Conservation (phyloP, 768 basidiomycete species). For the Wakefieldia striispora region DNA sequence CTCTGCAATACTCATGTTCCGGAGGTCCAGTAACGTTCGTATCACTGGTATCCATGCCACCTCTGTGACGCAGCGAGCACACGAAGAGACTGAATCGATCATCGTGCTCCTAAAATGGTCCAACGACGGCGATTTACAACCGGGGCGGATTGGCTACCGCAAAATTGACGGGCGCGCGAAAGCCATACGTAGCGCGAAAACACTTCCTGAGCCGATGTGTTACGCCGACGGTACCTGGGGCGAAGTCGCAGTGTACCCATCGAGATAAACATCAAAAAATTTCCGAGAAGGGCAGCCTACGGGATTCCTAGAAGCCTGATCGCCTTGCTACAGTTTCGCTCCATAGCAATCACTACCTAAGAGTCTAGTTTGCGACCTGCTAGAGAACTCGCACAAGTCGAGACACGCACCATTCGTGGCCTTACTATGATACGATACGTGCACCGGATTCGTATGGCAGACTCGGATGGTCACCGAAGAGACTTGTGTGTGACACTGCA, state of each 20-base stretch:
- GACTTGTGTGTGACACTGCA: background rate
- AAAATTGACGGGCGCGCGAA: too few species aligned
- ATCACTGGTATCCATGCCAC: background rate
- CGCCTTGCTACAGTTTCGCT: constrained; percentile 6
- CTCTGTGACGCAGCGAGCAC: background rate
- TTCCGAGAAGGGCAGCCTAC: constrained; percentile 10
- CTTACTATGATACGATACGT: background rate
- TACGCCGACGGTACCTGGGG: constrained; percentile 21
- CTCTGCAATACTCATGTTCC: constrained; percentile 12
- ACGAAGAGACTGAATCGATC: background rate
- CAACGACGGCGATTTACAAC: background rate
- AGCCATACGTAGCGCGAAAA: too few species aligned
- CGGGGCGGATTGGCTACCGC: background rate
- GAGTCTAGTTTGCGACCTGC: background rate
- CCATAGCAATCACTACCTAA: background rate
- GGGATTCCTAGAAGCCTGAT: constrained; percentile 17
- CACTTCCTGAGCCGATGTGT: constrained; percentile 8
- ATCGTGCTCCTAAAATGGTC: background rate
- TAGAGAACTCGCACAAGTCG: background rate
- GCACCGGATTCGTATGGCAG: constrained; percentile 16
- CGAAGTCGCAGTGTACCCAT: constrained; percentile 13
- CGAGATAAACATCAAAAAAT: constrained; percentile 18
- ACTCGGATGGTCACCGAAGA: constrained; percentile 4
- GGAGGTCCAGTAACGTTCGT: constrained; percentile 6
- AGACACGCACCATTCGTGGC: constrained; percentile 3